A percentile compares a stretch with the other conserved stretches of the same genome.
Conservation (phyloP, 305 asterid species). For the Fraxinus greggii region DNA sequence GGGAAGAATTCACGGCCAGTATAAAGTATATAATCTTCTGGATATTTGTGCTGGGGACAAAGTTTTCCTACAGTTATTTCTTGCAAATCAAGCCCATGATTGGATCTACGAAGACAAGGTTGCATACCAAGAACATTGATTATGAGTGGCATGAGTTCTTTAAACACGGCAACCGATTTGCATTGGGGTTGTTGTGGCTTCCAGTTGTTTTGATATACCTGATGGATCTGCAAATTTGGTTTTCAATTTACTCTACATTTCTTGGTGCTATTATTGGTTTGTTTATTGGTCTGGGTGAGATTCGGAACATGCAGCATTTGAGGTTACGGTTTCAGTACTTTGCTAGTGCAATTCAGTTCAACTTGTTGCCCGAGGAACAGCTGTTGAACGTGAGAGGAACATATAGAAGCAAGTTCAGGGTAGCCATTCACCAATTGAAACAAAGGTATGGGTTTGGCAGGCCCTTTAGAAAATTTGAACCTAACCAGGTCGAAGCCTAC, state of each 20-base stretch:
- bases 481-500: conserved; percentile 86
- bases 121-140: conserved; percentile 41
- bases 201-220: conserved; percentile 89
- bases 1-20: conserved; percentile 86
- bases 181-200: conserved; percentile 81
- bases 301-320: conserved; percentile 85
- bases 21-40: conserved; percentile 81
- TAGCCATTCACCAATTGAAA: conserved; percentile 74
- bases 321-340: conserved; percentile 93
- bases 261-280: conserved; percentile 83
- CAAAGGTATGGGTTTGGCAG: conserved; percentile 87
- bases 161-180: conserved; percentile 66
- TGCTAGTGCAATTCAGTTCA: conserved; percentile 94
- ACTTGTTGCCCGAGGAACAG: conserved; percentile 98
- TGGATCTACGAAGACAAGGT: conserved; percentile 61
- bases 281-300: conserved; percentile 83
- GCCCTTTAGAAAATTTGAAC: conserved; percentile 85
- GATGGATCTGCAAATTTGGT: conserved; percentile 96
- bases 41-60: conserved; percentile 78
- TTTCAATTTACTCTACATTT: conserved; percentile 80
- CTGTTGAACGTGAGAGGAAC: conserved; percentile 66
- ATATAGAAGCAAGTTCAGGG: conserved; percentile 71
- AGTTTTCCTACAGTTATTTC: conserved; percentile 84
- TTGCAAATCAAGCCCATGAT: conserved; percentile 96
- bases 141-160: conserved; percentile 89